These are phyloP conservation scores for Coelastrella sp. DNA, from an alignment of 139 green algal genomes.

Conservation along the genomic window DNA sequence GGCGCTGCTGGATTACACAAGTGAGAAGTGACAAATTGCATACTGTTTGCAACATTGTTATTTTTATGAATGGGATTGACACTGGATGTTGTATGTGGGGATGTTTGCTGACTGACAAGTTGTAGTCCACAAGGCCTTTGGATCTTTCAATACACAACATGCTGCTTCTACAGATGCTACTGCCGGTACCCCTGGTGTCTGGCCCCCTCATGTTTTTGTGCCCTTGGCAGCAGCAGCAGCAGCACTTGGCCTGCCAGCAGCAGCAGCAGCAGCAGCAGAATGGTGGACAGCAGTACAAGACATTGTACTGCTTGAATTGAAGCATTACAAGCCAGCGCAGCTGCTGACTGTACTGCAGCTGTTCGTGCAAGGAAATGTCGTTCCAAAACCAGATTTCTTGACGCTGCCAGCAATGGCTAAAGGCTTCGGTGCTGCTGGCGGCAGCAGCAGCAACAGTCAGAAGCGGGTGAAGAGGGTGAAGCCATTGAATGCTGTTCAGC, in stretches of 20 bases:
- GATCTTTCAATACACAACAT: no score
- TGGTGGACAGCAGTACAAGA: conserved; percentile 18
- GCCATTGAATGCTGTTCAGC: neutral
- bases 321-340: neutral
- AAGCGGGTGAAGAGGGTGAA: neutral
- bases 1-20: conserved; percentile 24
- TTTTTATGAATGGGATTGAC: no score
- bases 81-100: no score
- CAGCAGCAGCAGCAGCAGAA: conserved; percentile 12
- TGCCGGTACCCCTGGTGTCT: neutral
- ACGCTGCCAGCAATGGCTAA: neutral
- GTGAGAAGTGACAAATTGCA: neutral
- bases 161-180: neutral
- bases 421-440: neutral
- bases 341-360: neutral
- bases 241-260: neutral
- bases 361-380: neutral
- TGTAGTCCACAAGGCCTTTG: no score
- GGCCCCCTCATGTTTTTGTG: neutral
- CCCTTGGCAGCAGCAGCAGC: neutral
- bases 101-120: no score
- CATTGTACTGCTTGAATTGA: conserved; percentile 2
- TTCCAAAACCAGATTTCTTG: neutral
- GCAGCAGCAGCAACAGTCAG: conserved; percentile 22
- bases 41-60: no score